phyloP scores from a whole-genome alignment of 139 green algal genomes.

The Desmodesmus armatus region DNA sequence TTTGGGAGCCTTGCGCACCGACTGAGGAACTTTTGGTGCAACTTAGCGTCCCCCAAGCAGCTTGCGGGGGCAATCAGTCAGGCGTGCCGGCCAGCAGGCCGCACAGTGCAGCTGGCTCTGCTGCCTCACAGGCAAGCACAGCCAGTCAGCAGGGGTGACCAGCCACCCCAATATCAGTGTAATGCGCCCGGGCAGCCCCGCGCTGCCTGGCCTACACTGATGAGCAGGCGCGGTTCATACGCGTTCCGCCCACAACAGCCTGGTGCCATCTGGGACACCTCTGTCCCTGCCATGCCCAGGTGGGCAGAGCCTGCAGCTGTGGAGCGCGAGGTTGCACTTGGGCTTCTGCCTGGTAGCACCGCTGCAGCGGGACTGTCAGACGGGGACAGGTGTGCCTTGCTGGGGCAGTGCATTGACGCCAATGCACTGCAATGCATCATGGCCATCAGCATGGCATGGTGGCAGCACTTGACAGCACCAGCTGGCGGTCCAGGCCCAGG shows the following conservation, averaged over 20 bases:
- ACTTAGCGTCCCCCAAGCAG: too few species aligned
- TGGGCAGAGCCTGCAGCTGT: not conserved
- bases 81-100: not conserved
- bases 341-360: not conserved
- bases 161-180: not conserved
- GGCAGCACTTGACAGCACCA: not conserved
- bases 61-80: not conserved
- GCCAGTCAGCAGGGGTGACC: not conserved
- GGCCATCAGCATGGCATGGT: not conserved
- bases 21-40: too few species aligned
- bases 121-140: not conserved
- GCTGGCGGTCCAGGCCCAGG: not conserved
- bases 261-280: not conserved
- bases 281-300: too few species aligned
- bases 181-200: not conserved
- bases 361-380: not conserved
- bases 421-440: constrained; percentile 3
- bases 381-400: not conserved
- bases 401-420: not conserved
- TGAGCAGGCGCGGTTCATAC: not conserved
- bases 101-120: not conserved
- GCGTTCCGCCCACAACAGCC: not conserved
- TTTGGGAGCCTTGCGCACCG: too few species aligned
- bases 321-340: not conserved
- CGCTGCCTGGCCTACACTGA: not conserved